Evolutionary conservation across 2,329 filamentous ascomycete species (phyloP).

Genomic region (Exserohilum turcica): DNA sequence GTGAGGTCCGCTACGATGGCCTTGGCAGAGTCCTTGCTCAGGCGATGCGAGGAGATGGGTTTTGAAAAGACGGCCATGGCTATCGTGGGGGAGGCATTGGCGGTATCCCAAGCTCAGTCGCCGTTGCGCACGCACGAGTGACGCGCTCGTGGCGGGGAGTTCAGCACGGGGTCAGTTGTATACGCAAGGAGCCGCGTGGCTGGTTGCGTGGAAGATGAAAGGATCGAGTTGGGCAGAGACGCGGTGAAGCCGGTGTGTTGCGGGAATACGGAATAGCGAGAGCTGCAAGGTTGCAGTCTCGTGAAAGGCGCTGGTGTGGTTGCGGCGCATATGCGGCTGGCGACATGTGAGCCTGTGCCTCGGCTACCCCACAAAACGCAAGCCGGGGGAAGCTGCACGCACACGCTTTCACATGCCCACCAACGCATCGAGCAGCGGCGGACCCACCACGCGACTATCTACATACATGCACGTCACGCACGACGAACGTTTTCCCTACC

Average conservation of each 20-base stretch:
- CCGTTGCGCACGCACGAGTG: constrained; percentile 2
- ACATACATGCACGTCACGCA: not conserved
- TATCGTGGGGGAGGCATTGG: constrained; percentile 31
- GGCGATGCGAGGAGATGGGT: constrained; percentile 38
- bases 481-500: not conserved
- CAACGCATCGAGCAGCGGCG: not conserved
- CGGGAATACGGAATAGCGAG: constrained; percentile 13
- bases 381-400: constrained; percentile 15
- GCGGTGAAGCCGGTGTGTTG: not conserved
- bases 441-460: not conserved
- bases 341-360: constrained; percentile 31
- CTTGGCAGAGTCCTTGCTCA: constrained; percentile 43
- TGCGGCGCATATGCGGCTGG: constrained; percentile 5
- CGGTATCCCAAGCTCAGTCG: not conserved
- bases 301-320: constrained; percentile 13
- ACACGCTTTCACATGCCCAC: constrained; percentile 12
- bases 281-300: constrained; percentile 9
- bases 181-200: not conserved
- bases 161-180: not conserved
- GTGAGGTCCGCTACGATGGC: constrained; percentile 47
- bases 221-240: not conserved
- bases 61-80: constrained; percentile 51
- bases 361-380: constrained; percentile 28
- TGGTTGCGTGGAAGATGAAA: not conserved
- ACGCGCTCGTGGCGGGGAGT: constrained; percentile 6